Conservation (phyloP, 2,329 filamentous ascomycete species). For the Keithomyces neogunnii region DNA sequence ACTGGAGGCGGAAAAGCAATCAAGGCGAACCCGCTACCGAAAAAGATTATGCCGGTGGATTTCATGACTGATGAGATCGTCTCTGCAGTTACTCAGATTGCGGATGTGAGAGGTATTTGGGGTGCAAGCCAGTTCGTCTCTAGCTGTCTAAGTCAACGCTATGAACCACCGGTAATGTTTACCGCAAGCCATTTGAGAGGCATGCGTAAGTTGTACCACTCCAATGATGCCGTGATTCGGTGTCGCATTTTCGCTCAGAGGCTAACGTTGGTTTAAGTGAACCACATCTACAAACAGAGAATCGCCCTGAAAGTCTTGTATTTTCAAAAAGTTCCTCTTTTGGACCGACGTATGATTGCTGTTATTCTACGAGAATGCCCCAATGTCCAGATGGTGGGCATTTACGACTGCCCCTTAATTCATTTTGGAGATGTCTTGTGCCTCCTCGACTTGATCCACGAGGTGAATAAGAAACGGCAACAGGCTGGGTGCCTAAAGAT, state of each 20-base stretch:
- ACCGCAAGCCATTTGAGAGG: constrained; percentile 5
- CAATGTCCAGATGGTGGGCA: constrained; percentile 22
- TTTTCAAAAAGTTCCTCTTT: constrained; percentile 19
- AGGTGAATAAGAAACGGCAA: constrained; percentile 21
- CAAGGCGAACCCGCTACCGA: background rate
- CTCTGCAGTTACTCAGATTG: background rate
- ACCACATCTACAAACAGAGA: constrained; percentile 11
- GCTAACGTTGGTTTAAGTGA: constrained; percentile 14
- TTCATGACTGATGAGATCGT: constrained; percentile 5
- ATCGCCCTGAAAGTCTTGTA: constrained; percentile 17
- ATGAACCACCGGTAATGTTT: constrained; percentile 10
- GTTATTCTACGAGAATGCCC: constrained; percentile 25
- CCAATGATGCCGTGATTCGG: background rate
- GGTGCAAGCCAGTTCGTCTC: constrained; percentile 11
- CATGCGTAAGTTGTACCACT: constrained; percentile 14
- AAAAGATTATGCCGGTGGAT: constrained; percentile 1
- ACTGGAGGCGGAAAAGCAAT: background rate
- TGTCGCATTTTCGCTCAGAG: background rate
- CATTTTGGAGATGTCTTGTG: constrained; percentile 26
- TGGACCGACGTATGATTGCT: constrained; percentile 25
- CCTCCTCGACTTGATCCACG: constrained; percentile 26
- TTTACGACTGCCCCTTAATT: constrained; percentile 28
- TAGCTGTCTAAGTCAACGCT: background rate
- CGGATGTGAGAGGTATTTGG: constrained; percentile 7
- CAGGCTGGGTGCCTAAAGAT: constrained; percentile 10